Conservation (phyloP, 2,329 filamentous ascomycete species). For the Graphilbum ipis-grandicollis region DNA sequence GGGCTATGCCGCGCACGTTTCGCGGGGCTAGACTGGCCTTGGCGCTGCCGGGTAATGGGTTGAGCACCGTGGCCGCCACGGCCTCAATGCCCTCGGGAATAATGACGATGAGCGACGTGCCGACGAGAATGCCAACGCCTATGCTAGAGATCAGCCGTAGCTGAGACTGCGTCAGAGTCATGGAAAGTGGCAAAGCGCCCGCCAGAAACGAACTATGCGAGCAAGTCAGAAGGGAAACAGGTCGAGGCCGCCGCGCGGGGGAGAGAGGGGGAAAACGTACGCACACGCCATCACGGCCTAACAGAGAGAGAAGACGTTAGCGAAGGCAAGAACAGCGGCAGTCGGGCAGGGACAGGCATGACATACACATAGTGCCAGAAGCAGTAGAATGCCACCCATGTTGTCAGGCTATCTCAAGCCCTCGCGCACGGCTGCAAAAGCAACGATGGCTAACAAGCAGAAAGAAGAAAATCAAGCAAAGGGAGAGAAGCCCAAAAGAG, state of each 20-base stretch:
- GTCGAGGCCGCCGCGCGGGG: neutral
- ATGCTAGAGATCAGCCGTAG: conserved; percentile 79
- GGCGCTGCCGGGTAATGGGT: neutral
- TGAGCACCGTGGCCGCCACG: conserved; percentile 42
- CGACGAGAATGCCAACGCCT: conserved; percentile 85
- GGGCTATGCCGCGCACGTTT: neutral
- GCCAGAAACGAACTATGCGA: conserved; percentile 68
- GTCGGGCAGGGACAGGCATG: too few relatives aligned
- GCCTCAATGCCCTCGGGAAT: conserved; percentile 95
- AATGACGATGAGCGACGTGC: conserved; percentile 89
- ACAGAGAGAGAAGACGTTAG: conserved; percentile 3
- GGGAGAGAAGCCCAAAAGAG: neutral
- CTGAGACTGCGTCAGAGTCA: conserved; percentile 73
- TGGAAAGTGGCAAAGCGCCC: conserved; percentile 75
- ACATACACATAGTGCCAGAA: conserved; percentile 17
- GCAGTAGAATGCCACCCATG: conserved; percentile 18
- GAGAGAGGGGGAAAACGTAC: conserved; percentile 20
- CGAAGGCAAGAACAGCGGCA: neutral
- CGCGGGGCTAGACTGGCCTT: neutral
- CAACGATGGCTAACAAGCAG: neutral
- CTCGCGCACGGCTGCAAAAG: neutral
- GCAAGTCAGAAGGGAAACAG: neutral
- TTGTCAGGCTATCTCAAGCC: neutral
- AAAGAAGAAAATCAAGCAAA: neutral
- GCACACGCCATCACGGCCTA: conserved; percentile 41